Base-by-base conservation (phyloP, 768 basidiomycete species). In the Boletus tylopilopsis region DNA sequence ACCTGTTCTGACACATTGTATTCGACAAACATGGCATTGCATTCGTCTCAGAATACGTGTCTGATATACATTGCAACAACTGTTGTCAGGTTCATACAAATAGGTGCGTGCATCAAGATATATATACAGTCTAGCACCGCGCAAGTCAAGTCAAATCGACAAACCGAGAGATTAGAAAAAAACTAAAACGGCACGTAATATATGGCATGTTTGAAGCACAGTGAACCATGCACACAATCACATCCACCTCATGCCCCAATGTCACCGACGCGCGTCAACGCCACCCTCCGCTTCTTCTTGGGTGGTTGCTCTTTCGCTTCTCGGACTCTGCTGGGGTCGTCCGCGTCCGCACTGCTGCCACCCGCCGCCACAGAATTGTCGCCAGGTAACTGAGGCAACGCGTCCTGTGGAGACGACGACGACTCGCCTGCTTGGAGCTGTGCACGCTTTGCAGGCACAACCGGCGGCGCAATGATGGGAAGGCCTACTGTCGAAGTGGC, bases 261-360 rank as follows among this genome's bases (percentile, higher is more conserved):
- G 67, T 86, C 87, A 19, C 81, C 79, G 3, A 90, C 77, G 18
- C 76, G 75, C 11, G 84, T 90, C 58, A 91, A 72, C 30, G 80
- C 86, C n/a, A 90, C 81, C 21, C 90, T 76, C 48, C 90, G 77
- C 68, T 90, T 92, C 70, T 93, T 92, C 78, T 89, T 93, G 6
- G 86, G 85, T 3, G 86, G 90, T 51, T 81, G 84, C 2, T 53
- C 64, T 33, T 47, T 63, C 5, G 61, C 53, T 24, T 59, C 65
- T 19, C 64, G 70, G 13, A 49, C 15, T 19, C 16, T 23, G 1
- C 5, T 45, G 2, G 40, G 41, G 43, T 43, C 59, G 23, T 57
- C 55, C 7, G 45, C 32, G 24, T 33, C 21, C 42, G 42, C 6
- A n/a, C 43, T 23, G 51, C 58, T 61, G 29, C 49, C 65, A 19